Conservation (phyloP, 768 basidiomycete species). For the Suillus brevipes region DNA sequence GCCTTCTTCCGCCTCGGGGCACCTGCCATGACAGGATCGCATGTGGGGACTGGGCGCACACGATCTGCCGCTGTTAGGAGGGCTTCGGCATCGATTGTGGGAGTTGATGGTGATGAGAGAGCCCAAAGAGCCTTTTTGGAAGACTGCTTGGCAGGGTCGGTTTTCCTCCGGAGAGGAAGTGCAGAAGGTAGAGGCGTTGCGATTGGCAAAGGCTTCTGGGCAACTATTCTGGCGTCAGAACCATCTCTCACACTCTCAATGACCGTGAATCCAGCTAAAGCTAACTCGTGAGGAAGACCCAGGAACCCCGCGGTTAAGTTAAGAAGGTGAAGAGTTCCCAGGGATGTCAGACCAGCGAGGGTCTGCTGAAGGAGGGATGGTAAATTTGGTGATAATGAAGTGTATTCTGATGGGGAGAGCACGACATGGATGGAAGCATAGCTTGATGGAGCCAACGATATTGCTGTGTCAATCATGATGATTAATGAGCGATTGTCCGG, state of each 20-base stretch:
- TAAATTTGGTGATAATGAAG: constrained; percentile 51
- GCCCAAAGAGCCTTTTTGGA: constrained; percentile 91
- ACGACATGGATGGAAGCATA: constrained; percentile 70
- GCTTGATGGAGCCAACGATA: constrained; percentile 48
- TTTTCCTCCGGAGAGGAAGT: constrained; percentile 53
- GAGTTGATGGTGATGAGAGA: constrained; percentile 65
- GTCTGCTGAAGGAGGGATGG: constrained; percentile 60
- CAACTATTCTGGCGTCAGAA: constrained; percentile 50
- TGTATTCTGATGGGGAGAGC: constrained; percentile 66
- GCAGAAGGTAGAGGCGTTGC: constrained; percentile 20
- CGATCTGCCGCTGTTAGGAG: constrained; percentile 85
- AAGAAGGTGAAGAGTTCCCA: constrained; percentile 69
- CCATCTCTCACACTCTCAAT: constrained; percentile 41
- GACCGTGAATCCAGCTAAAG: constrained; percentile 63
- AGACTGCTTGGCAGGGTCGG: constrained; percentile 56
- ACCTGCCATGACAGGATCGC: constrained; percentile 57
- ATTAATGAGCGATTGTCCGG: background rate
- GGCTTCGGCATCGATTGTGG: constrained; percentile 78
- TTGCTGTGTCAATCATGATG: constrained; percentile 44
- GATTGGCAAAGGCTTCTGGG: constrained; percentile 69
- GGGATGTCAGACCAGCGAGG: constrained; percentile 56
- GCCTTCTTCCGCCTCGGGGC: constrained; percentile 81
- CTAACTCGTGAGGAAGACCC: constrained; percentile 57
- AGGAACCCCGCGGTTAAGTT: constrained; percentile 47
- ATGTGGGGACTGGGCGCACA: constrained; percentile 71